These are phyloP conservation scores for Eragrostis tef DNA, from an alignment of 202 grass and related monocot species.

Conservation along the genomic window DNA sequence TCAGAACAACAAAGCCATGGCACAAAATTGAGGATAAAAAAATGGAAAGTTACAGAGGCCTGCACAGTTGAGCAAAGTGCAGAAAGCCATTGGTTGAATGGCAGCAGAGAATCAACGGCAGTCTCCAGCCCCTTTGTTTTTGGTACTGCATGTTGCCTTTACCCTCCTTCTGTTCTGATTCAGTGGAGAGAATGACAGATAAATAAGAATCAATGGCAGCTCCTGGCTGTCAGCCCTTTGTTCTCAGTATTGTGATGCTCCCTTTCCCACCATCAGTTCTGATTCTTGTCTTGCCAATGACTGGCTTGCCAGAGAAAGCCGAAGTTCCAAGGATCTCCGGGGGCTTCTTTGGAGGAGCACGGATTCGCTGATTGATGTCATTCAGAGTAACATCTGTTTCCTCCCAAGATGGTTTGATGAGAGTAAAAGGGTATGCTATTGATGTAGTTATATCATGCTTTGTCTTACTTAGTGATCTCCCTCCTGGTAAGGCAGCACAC, in stretches of 20 bases:
- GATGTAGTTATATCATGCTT: constrained; percentile 67
- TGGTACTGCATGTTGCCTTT: constrained; percentile 68
- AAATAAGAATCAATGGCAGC: constrained; percentile 24
- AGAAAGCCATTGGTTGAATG: constrained; percentile 44
- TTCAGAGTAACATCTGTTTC: constrained; percentile 80
- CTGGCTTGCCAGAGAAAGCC: constrained; percentile 77
- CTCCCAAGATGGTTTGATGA: constrained; percentile 84
- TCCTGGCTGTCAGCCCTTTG: constrained; percentile 65
- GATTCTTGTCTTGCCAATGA: constrained; percentile 88
- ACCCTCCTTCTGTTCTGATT: constrained; percentile 60
- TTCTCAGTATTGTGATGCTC: constrained; percentile 90
- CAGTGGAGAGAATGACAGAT: constrained; percentile 4
- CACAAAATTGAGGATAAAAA: constrained; percentile 31
- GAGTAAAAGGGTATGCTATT: constrained; percentile 81
- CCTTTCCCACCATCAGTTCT: constrained; percentile 86
- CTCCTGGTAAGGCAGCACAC: constrained; percentile 50
- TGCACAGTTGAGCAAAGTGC: constrained; percentile 35
- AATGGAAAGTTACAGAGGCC: constrained; percentile 39
- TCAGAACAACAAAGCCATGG: constrained; percentile 23
- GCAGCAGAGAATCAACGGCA: constrained; percentile 9
- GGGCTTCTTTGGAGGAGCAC: constrained; percentile 59
- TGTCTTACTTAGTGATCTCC: constrained; percentile 56
- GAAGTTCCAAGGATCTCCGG: constrained; percentile 61
- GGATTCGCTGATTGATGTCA: constrained; percentile 83
- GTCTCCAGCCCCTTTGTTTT: constrained; percentile 51